A percentile compares a stretch with the other conserved stretches of the same genome.
Evolutionary conservation across 768 basidiomycete genomes (phyloP).

Genomic region (Sporobolomyces pararoseus): DNA sequence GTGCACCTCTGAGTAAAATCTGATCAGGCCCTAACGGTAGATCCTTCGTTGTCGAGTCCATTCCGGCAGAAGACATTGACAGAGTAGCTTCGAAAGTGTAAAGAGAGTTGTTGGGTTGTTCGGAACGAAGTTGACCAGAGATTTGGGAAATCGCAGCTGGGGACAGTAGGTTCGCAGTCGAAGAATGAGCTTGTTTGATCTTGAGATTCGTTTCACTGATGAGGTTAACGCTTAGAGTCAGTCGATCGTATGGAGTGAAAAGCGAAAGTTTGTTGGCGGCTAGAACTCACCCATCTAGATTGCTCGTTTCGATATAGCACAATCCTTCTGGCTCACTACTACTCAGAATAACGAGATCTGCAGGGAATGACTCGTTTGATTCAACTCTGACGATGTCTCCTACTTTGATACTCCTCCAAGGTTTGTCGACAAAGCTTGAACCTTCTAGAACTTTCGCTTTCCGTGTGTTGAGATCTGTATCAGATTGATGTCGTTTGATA

Average conservation of each 20-base stretch:
- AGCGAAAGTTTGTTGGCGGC: neutral
- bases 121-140: slow-evolving; percentile 79
- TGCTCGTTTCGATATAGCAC: slow-evolving; percentile 96
- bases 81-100: slow-evolving; percentile 79
- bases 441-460: slow-evolving; percentile 67
- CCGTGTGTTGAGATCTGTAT: slow-evolving; percentile 82
- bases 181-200: slow-evolving; percentile 89
- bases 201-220: slow-evolving; percentile 92
- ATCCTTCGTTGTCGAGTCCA: slow-evolving; percentile 55
- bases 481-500: slow-evolving; percentile 94
- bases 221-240: neutral
- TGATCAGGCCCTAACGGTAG: slow-evolving; percentile 93
- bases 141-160: slow-evolving; percentile 69
- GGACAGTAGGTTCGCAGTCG: slow-evolving; percentile 71
- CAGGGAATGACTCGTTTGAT: slow-evolving; percentile 89
- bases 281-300: slow-evolving; percentile 79
- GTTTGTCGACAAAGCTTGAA: slow-evolving; percentile 63
- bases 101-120: slow-evolving; percentile 94
- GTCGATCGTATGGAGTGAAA: neutral
- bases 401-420: slow-evolving; percentile 84
- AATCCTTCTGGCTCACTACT: slow-evolving; percentile 95
- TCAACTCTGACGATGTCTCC: slow-evolving; percentile 90
- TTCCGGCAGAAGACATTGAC: slow-evolving; percentile 55
- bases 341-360: slow-evolving; percentile 79
- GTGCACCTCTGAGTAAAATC: slow-evolving; percentile 86